Base-by-base conservation (phyloP, 2,329 filamentous ascomycete species). In the Xylaria polymorpha region DNA sequence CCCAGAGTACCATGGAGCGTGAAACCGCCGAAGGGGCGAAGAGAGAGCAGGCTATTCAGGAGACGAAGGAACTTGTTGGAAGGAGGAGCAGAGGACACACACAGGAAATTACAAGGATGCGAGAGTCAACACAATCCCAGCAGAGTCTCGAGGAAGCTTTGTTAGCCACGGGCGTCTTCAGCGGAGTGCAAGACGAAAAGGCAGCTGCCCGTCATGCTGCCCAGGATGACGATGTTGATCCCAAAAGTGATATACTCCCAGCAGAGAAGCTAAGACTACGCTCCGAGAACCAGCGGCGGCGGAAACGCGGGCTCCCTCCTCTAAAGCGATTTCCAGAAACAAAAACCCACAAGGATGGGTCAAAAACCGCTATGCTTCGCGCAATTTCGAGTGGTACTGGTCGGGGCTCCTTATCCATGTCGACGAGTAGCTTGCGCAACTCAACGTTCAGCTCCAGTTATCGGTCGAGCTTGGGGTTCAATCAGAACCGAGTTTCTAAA, bases 391-490 rank as follows among this genome's bases (percentile, higher is more conserved):
- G 64, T 32, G 74, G 77, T 14, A 15, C 66, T 8, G 69, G 74
- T 20, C 69, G 73, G 57, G 77, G 77, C 41, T 71, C 76, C 10
- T 56, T 78, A 51, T 79, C 77, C 20, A 69, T 76, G 61, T 78
- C 77, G n/a, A 77, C 76, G 10, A 69, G 72, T 22, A 79, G 76
- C 57, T 66, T 79, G 14, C 75, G 78, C 15, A 75, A 77, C 66
- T 79, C 78, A 37, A 77, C 77, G 9, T 76, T 78, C 46, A 78
- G 77, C 67, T 79, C 78, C 15, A 79, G 78, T 41, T 79, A 77
- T 62, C 76, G 78, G 15, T 79, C 78, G 7, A 79, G 77, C 56
- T 69, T 76, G 3, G 77, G 78, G 6, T 73, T 74, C 73, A 82
- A 74, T 73, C 78, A n/a, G 68, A 79, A 73, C 68, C 77, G 68